Evolutionary conservation across 768 basidiomycete species (phyloP).

Genomic region (Phylloporus sp.): DNA sequence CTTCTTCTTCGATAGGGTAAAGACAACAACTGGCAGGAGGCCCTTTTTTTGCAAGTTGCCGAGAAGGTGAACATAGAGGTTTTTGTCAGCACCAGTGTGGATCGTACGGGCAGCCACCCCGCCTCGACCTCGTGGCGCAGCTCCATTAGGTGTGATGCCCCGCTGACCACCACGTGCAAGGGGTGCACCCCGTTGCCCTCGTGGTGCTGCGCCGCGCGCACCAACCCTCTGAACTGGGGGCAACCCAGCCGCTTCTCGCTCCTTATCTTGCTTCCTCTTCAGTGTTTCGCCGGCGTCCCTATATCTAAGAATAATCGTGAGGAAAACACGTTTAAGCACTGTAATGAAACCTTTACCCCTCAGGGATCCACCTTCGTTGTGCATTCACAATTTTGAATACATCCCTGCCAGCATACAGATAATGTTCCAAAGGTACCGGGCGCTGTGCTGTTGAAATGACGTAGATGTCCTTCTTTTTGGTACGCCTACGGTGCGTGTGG

Average conservation of each 20-base stretch:
- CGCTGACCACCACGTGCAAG: slow-evolving; percentile 53
- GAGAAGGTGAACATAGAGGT: slow-evolving; percentile 90
- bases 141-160: slow-evolving; percentile 40
- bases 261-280: slow-evolving; percentile 94
- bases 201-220: slow-evolving; percentile 62
- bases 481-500: slow-evolving; percentile 55
- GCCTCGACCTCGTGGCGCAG: slow-evolving; percentile 34
- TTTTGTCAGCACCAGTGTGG: slow-evolving; percentile 75
- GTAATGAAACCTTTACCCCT: slow-evolving; percentile 52
- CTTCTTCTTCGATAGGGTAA: slow-evolving; percentile 93
- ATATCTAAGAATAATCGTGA: slow-evolving; percentile 49
- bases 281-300: slow-evolving; percentile 87
- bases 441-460: slow-evolving; percentile 96
- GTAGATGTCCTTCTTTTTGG: slow-evolving; percentile 99
- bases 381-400: slow-evolving; percentile 90
- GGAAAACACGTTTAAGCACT: not conserved
- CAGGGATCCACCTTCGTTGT: slow-evolving; percentile 61
- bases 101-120: slow-evolving; percentile 51
- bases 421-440: slow-evolving; percentile 96
- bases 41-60: slow-evolving; percentile 79
- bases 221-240: slow-evolving; percentile 81
- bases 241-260: slow-evolving; percentile 91
- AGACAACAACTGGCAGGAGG: slow-evolving; percentile 91
- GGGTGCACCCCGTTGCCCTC: slow-evolving; percentile 42
- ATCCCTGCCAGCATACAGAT: slow-evolving; percentile 90